Evolutionary conservation across 225 moss, liverwort and hornwort genomes (phyloP).

Genomic region (Physcomitrium patens): DNA sequence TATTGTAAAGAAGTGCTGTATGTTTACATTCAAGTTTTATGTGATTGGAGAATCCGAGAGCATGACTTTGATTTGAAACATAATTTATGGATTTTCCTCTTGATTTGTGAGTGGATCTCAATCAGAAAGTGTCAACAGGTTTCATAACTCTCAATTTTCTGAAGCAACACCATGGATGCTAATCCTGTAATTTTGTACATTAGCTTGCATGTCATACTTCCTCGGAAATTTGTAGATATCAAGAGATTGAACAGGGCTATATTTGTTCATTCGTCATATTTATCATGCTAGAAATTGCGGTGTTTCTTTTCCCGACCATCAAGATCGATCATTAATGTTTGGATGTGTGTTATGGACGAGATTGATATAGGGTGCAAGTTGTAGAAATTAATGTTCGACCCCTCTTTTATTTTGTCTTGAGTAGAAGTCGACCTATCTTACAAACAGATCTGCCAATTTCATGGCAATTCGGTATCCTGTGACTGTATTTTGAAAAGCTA

Average conservation of each 20-base stretch:
- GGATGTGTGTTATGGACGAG: not conserved
- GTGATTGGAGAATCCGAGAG: slow-evolving; percentile 5
- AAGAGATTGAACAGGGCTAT: not conserved
- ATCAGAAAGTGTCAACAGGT: not conserved
- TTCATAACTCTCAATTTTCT: not conserved
- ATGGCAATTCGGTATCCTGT: not conserved
- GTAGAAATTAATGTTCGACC: not conserved
- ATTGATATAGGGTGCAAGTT: slow-evolving; percentile 7
- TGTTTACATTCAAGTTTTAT: not conserved
- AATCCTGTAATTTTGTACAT: slow-evolving; percentile 11
- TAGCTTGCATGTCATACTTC: slow-evolving; percentile 11
- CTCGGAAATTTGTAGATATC: slow-evolving; percentile 4
- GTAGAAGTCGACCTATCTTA: not conserved
- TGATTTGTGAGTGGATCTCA: not conserved
- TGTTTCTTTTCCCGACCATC: not conserved
- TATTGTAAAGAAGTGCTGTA: not conserved
- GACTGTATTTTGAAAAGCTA: slow-evolving; percentile 5
- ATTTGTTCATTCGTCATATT: not conserved
- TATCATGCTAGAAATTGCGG: not conserved
- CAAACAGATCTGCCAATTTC: slow-evolving; percentile 3
- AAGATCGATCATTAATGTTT: slow-evolving; percentile 13
- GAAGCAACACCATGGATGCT: slow-evolving; percentile 2
- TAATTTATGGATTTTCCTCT: not conserved
- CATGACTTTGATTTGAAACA: slow-evolving; percentile 10
- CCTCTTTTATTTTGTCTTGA: not conserved